Evolutionary conservation across 768 basidiomycete genomes (phyloP), one percentile per base, ranked within the genome.

Genomic region (Epithele typhae): DNA sequence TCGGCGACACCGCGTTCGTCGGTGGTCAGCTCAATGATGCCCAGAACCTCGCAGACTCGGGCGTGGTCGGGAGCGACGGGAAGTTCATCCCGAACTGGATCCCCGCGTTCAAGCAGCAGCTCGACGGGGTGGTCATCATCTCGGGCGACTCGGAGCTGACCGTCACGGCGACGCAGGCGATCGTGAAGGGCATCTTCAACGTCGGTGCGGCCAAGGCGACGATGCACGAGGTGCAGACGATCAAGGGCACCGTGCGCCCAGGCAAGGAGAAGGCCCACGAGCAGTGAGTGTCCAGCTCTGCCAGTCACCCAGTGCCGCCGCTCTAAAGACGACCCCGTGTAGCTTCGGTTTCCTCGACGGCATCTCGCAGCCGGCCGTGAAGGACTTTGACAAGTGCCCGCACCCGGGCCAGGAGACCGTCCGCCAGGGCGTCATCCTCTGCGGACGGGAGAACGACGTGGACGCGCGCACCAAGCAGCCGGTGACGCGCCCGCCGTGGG

Each of bases 91-190:
- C 75, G 5, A 65, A 74, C 51, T 81, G 79, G 79, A 68, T 76
- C 4, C 59, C 65, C 0, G 61, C 64, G 11, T 80, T 81, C 61
- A 55, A 48, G 24, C 68, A 53, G 47, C 70, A 53, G 51, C 69
- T 79, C 30, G 70, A 82, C 51, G 77, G 75, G 11, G 59, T 79
- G 15, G 67, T 79, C 45, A 54, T 79, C 32, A 62, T 81, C 40
- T 69, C 78, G 22, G 76, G 73, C 2, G 75, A 77, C 30, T 62
- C 65, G 34, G 68, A 68, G 35, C 53, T 45, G 14, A 68, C 66
- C 0, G 61, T 74, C 35, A 50, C 71, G 15, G 48, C 46, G 17
- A 46, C 44, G 10, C 32, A 52, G 14, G 40, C 36, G 19, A 21
- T 37, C 8, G 39, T 58, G 35, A 67, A 68, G 14, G 46, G 46